A percentile compares a stretch with the other conserved stretches of the same genome.
phyloP scores from a whole-genome alignment of 805 yeast genomes.

The Nakazawaea holstii region DNA sequence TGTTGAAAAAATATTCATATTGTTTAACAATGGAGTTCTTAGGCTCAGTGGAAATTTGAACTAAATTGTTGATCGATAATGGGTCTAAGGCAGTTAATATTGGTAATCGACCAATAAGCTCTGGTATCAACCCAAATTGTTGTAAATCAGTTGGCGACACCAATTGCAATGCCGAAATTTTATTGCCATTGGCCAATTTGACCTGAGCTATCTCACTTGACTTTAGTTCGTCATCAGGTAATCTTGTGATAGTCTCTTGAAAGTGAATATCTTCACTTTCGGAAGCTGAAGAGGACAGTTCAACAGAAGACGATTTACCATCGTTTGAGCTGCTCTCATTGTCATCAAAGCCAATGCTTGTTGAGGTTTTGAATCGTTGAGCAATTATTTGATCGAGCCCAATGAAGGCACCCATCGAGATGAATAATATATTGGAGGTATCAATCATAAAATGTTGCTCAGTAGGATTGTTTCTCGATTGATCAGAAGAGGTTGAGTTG shows the following conservation, averaged over 20 bases:
- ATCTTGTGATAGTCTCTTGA: conserved; percentile 3
- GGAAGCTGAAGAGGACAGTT: not conserved
- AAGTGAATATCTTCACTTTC: not conserved
- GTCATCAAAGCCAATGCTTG: conserved; percentile 20
- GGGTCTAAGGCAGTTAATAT: conserved; percentile 44
- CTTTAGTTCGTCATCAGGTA: conserved; percentile 3
- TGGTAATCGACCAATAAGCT: conserved; percentile 55
- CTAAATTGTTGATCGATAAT: conserved; percentile 37
- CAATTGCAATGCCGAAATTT: conserved; percentile 36
- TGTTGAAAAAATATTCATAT: conserved; percentile 47
- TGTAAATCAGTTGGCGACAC: conserved; percentile 47
- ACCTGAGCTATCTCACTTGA: conserved; percentile 28
- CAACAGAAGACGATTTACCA: not conserved
- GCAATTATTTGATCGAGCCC: conserved; percentile 47
- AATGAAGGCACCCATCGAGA: conserved; percentile 59
- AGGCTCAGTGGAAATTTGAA: conserved; percentile 48
- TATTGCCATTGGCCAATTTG: conserved; percentile 30
- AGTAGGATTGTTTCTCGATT: not conserved
- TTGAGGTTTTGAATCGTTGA: conserved; percentile 27
- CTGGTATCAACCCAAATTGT: conserved; percentile 53
- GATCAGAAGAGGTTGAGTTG: conserved; percentile 8
- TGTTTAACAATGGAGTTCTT: conserved; percentile 49
- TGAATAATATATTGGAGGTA: conserved; percentile 50
- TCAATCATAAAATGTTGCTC: conserved; percentile 42
- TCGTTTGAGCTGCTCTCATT: conserved; percentile 10